Evolutionary conservation across 192 early-diverging fungal species (phyloP).

Genomic region (Coemansia sp.): DNA sequence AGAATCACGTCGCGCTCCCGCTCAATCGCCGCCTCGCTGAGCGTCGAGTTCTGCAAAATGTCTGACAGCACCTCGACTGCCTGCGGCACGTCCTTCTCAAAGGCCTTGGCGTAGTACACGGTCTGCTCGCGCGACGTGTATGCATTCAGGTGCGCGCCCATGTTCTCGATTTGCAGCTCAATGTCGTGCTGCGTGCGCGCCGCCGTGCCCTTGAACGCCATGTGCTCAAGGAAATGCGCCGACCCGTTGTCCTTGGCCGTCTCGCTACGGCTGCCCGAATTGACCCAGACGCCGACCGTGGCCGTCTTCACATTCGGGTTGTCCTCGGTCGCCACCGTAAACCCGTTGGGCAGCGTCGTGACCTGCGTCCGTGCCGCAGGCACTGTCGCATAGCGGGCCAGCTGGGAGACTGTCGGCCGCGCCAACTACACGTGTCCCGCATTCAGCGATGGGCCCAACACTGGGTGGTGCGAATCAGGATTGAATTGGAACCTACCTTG

Average conservation of each 20-base stretch:
- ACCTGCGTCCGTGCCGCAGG: constrained; percentile 53
- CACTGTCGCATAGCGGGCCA: constrained; percentile 45
- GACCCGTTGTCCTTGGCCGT: constrained; percentile 83
- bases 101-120: constrained; percentile 95
- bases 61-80: constrained; percentile 94
- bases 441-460: not conserved
- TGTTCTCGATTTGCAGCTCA: constrained; percentile 95
- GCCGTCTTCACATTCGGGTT: constrained; percentile 77
- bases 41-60: constrained; percentile 87
- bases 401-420: constrained; percentile 34
- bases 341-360: constrained; percentile 69
- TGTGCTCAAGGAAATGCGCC: constrained; percentile 98
- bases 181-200: constrained; percentile 81
- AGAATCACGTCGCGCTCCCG: constrained; percentile 97
- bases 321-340: constrained; percentile 77
- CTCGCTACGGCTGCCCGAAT: constrained; percentile 82
- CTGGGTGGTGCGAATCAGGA: too few species aligned
- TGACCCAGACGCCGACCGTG: constrained; percentile 86
- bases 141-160: constrained; percentile 96
- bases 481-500: constrained; percentile 32
- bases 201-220: constrained; percentile 97
- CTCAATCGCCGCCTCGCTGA: constrained; percentile 80
- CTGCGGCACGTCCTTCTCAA: constrained; percentile 76
- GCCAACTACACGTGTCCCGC: constrained; percentile 22
- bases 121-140: constrained; percentile 99